Evolutionary conservation across 176 grass and related monocot genomes (phyloP).

Genomic region (Oryza meyeriana): DNA sequence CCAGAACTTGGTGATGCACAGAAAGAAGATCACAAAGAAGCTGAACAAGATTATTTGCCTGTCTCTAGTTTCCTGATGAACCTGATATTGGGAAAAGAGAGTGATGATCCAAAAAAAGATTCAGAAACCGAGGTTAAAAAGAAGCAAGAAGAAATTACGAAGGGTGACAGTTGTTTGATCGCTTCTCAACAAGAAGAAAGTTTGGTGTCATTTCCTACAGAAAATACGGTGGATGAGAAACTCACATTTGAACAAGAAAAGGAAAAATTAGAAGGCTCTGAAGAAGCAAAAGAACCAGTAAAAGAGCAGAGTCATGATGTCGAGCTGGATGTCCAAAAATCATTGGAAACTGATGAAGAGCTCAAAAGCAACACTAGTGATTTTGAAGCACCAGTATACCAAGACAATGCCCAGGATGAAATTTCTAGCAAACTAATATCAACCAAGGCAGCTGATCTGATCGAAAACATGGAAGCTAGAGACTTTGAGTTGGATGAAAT

Average conservation of each 20-base stretch:
- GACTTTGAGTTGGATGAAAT: constrained; percentile 11
- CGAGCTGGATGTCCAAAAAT: constrained; percentile 17
- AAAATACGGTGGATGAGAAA: constrained; percentile 33
- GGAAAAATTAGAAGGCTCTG: constrained; percentile 25
- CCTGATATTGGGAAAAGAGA: constrained; percentile 51
- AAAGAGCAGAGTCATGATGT: constrained; percentile 31
- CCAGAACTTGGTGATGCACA: constrained; percentile 16
- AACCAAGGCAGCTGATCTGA: constrained; percentile 12
- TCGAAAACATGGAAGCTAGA: constrained; percentile 25
- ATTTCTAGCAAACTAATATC: constrained; percentile 33
- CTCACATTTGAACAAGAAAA: constrained; percentile 28
- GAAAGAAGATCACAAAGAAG: constrained; percentile 35
- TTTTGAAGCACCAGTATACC: constrained; percentile 28
- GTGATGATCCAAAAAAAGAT: constrained; percentile 14
- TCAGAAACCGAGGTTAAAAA: constrained; percentile 32
- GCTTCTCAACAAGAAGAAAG: constrained; percentile 42
- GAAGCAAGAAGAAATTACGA: constrained; percentile 42
- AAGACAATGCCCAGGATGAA: constrained; percentile 28
- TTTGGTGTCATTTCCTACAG: not conserved
- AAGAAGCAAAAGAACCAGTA: constrained; percentile 33
- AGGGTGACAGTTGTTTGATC: constrained; percentile 1
- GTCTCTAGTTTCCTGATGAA: constrained; percentile 61
- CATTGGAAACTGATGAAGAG: constrained; percentile 31
- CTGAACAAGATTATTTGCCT: constrained; percentile 56
- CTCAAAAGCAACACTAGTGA: constrained; percentile 15